Evolutionary conservation across 805 yeast species (phyloP), one percentile per base, ranked within the genome.

Genomic region (Candida coquimbonensis): DNA sequence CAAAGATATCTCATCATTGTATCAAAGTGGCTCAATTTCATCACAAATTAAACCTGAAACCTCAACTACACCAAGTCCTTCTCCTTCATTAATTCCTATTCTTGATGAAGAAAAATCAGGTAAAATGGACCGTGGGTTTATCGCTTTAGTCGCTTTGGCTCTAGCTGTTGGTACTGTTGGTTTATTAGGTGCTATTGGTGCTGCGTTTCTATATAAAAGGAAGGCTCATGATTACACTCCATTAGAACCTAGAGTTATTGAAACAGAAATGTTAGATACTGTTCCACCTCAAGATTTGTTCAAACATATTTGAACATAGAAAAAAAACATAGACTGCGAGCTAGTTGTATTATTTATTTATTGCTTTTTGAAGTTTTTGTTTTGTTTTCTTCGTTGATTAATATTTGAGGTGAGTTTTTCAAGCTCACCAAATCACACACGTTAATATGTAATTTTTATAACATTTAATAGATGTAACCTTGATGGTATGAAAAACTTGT

Each of bases 71-170:
- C 32, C 51, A 24, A 43, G 54, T 2, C 11, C 62, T 2, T 27
- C 42, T 8, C 14, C 36, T 8, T 33, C 42, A 7, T 21, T 21
- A 6, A 4, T 21, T 21, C 27, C 16, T 25, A 40, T 39, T 38
- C 17, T 24, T 17, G 31, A 29, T 13, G 17, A 24, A 5, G 42
- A 36, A 36, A 49, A 38, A 11, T 47, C 51, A 32, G 55, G 58
- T 31, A 60, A 63, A 49, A 61, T 62, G 48, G 65, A 62, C 29
- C 62, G 77, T 19, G 90, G 93, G 0, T 81, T 74, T 54, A 81
- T 84, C 27, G 88, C 82, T 4, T 73, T 86, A 27, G 75, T 84
- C 38, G 78, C 85, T 0, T 69, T 82, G 37, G 93, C 89, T 0
- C 67, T 81, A 45, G 79, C 91, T 0, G 53, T 85, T 31, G 87